A percentile compares a stretch with the other conserved stretches of the same genome.
phyloP scores from a whole-genome alignment of 2,329 filamentous ascomycete species.

The Hirsutella minnesotensis region DNA sequence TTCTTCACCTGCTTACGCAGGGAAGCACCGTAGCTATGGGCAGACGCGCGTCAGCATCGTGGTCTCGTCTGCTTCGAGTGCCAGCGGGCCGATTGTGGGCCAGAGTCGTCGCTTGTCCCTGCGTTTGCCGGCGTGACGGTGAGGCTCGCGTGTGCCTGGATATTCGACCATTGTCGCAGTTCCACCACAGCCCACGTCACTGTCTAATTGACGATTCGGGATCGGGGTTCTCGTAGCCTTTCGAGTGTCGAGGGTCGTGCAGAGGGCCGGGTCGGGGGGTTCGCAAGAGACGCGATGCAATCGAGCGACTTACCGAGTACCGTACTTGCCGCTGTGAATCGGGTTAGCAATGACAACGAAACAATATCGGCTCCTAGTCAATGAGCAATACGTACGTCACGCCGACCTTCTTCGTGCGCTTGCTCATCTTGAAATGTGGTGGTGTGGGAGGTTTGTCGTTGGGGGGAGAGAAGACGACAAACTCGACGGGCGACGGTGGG shows the following conservation, averaged over 20 bases:
- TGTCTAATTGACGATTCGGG: too few relatives aligned
- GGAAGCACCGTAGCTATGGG: conserved; percentile 84
- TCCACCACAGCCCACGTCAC: too few relatives aligned
- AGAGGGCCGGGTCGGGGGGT: neutral
- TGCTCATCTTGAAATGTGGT: conserved; percentile 64
- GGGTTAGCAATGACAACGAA: conserved; percentile 16
- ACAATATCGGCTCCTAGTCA: neutral
- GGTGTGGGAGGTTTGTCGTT: conserved; percentile 22
- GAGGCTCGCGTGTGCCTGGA: neutral
- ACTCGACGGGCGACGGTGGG: conserved; percentile 17
- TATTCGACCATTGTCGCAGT: too few relatives aligned
- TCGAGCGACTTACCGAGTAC: conserved; percentile 63
- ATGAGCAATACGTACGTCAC: conserved; percentile 50
- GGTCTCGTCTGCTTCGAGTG: neutral
- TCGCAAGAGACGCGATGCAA: neutral
- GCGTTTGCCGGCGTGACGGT: neutral
- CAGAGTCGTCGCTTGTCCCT: neutral
- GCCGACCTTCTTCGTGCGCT: conserved; percentile 95
- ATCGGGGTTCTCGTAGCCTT: neutral
- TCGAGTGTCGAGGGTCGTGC: neutral
- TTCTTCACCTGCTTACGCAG: conserved; percentile 96
- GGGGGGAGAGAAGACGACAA: conserved; percentile 19
- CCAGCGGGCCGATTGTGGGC: neutral
- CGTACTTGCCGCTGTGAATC: conserved; percentile 63
- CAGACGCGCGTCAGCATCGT: neutral